Evolutionary conservation across 108 stramenopile species (phyloP).

Genomic region (Parmales sp.): DNA sequence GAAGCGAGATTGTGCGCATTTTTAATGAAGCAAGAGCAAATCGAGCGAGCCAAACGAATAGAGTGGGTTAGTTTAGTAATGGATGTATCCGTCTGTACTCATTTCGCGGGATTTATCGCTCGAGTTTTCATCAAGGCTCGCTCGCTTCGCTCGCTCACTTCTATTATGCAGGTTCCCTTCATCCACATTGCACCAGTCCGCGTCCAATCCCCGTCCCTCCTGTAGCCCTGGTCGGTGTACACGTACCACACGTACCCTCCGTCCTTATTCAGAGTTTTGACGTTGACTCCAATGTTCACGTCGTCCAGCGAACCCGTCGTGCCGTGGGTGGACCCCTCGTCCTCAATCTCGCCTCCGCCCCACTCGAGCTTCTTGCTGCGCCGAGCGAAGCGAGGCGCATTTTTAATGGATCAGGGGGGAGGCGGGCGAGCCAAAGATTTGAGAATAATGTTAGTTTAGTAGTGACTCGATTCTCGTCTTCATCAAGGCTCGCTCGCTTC

Average conservation of each 20-base stretch:
- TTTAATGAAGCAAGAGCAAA: too few species aligned
- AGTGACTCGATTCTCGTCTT: constrained; percentile 5
- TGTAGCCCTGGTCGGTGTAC: constrained; percentile 64
- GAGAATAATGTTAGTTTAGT: constrained; percentile 1
- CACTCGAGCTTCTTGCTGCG: neutral
- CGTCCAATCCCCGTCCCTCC: constrained; percentile 52
- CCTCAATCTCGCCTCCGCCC: neutral
- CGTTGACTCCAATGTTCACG: neutral
- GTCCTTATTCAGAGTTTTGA: neutral
- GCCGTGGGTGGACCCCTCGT: neutral
- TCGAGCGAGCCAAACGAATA: too few species aligned
- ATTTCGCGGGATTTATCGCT: too few species aligned
- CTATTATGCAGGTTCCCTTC: constrained; percentile 57
- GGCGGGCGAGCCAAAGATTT: neutral
- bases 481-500: constrained; percentile 21
- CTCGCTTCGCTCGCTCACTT: too few species aligned
- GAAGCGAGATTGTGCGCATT: too few species aligned
- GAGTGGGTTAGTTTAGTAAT: too few species aligned
- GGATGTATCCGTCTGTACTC: too few species aligned
- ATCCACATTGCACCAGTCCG: constrained; percentile 47
- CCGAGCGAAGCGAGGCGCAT: neutral
- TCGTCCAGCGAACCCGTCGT: neutral
- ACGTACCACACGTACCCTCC: constrained; percentile 26
- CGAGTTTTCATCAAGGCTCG: too few species aligned
- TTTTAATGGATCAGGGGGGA: neutral